phyloP scores from a whole-genome alignment of 2,329 filamentous ascomycete species.

The Clarireedia monteithiana region DNA sequence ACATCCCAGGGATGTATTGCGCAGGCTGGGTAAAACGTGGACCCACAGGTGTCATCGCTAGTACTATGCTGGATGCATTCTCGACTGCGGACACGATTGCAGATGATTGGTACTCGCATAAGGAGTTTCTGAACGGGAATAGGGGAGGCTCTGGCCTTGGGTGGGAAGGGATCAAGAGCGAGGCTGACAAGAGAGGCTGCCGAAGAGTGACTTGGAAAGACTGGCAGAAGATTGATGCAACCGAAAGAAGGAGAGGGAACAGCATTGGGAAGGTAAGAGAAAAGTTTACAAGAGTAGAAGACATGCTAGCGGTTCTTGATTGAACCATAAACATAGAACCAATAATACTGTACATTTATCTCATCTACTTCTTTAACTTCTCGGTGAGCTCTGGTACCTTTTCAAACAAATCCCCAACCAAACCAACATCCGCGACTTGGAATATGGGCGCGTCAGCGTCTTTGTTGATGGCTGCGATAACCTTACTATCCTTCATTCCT shows the following conservation, averaged over 20 bases:
- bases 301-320: conserved; percentile 49
- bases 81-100: conserved; percentile 76
- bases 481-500: conserved; percentile 99
- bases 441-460: conserved; percentile 96
- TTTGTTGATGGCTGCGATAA: conserved; percentile 98
- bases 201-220: conserved; percentile 71
- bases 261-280: conserved; percentile 69
- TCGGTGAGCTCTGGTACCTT: conserved; percentile 93
- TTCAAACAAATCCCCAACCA: conserved; percentile 93
- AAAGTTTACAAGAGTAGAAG: conserved; percentile 50
- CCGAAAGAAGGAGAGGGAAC: conserved; percentile 61
- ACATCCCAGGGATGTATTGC: conserved; percentile 72
- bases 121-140: conserved; percentile 40
- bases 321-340: conserved; percentile 22
- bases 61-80: conserved; percentile 93
- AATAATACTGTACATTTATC: conserved; percentile 11
- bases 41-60: conserved; percentile 90
- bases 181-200: conserved; percentile 47
- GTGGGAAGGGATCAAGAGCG: conserved; percentile 67
- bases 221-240: conserved; percentile 79
- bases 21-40: conserved; percentile 95
- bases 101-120: conserved; percentile 58
- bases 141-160: conserved; percentile 42
- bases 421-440: conserved; percentile 91
- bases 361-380: conserved; percentile 61